Percentiles rank a stretch among this genome's conserved stretches.
Evolutionary conservation across 164 flowering plant genomes (phyloP).

Genomic region (Litsea cubeba): DNA sequence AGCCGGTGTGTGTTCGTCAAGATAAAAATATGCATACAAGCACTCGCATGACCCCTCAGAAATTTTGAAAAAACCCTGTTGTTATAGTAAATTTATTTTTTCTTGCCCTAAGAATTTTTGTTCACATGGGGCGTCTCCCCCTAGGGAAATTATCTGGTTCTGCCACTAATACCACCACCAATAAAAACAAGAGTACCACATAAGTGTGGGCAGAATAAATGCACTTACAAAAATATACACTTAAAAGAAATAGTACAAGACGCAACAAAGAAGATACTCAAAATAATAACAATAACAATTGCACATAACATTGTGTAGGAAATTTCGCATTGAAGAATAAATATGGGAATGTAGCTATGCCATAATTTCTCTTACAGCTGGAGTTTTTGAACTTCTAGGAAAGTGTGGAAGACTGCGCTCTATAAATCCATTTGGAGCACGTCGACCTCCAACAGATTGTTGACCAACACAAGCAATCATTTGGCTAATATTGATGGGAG

Average conservation of each 20-base stretch:
- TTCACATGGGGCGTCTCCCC: too few relatives aligned
- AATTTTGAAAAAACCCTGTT: too few relatives aligned
- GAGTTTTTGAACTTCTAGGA: constrained; percentile 61
- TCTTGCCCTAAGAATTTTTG: too few relatives aligned
- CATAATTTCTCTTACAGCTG: constrained; percentile 50
- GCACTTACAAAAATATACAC: neutral
- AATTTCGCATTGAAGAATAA: neutral
- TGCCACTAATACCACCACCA: too few relatives aligned
- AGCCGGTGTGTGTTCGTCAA: too few relatives aligned
- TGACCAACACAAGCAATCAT: constrained; percentile 99
- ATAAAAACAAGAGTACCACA: too few relatives aligned
- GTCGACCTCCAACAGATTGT: constrained; percentile 89
- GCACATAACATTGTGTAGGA: too few relatives aligned
- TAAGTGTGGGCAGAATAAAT: too few relatives aligned
- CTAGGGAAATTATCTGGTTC: too few relatives aligned
- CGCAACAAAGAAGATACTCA: neutral
- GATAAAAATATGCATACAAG: too few relatives aligned
- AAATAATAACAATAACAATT: neutral
- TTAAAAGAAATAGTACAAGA: neutral
- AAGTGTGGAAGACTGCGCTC: constrained; percentile 97
- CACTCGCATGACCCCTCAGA: too few relatives aligned
- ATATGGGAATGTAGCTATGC: neutral
- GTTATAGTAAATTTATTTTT: too few relatives aligned
- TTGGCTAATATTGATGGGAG: constrained; percentile 87
- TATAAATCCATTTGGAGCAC: constrained; percentile 90